Evolutionary conservation across 106 monocot species (phyloP).

Genomic region (Ottelia alismoides): DNA sequence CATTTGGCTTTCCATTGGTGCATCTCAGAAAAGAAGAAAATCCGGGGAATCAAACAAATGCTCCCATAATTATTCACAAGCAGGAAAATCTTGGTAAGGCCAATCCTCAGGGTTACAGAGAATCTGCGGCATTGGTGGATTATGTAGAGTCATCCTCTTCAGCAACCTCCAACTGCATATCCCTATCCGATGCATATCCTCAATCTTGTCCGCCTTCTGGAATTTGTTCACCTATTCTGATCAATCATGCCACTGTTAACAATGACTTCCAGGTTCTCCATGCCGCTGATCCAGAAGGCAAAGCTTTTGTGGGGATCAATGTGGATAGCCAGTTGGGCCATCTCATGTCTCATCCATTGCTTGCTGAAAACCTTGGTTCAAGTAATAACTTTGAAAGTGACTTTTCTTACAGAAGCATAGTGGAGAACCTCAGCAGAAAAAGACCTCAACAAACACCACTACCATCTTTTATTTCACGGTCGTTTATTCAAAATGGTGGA

Average conservation of each 20-base stretch:
- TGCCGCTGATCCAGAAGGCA: conserved; percentile 43
- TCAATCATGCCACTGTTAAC: conserved; percentile 37
- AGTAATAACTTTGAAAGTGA: conserved; percentile 42
- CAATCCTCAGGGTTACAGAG: conserved; percentile 26
- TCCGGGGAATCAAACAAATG: conserved; percentile 24
- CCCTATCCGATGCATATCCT: conserved; percentile 55
- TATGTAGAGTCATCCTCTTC: conserved; percentile 76
- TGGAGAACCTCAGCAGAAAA: conserved; percentile 40
- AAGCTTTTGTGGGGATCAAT: conserved; percentile 65
- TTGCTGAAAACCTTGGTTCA: conserved; percentile 35
- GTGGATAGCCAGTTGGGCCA: conserved; percentile 47
- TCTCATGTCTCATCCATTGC: conserved; percentile 41
- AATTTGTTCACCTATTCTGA: conserved; percentile 34
- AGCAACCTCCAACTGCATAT: conserved; percentile 58
- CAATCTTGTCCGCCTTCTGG: conserved; percentile 45
- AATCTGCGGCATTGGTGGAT: conserved; percentile 38
- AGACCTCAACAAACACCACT: conserved; percentile 68
- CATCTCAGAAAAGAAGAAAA: too few species aligned
- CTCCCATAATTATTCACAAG: conserved; percentile 26
- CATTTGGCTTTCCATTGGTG: too few species aligned
- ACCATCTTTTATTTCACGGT: conserved; percentile 80
- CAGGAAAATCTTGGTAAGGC: conserved; percentile 22
- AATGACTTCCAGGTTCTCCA: conserved; percentile 33
- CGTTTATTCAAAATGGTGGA: conserved; percentile 67
- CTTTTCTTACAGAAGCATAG: conserved; percentile 22